Conservation (phyloP, 192 early-diverging fungal genomes). For the Podila clonocystis region DNA sequence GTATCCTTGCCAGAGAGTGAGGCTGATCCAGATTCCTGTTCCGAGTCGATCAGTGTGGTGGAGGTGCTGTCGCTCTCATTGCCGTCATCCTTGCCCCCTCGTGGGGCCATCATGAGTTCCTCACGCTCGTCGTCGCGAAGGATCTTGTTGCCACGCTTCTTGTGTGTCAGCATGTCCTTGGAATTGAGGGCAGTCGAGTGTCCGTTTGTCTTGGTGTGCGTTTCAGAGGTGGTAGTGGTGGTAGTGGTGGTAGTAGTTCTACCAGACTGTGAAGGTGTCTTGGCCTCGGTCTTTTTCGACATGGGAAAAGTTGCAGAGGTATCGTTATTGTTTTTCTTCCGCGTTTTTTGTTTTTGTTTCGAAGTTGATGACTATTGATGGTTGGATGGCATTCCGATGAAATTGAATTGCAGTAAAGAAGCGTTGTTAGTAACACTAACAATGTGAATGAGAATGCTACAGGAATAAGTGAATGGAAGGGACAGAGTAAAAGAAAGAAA, state of each 20-base stretch:
- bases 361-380: background rate
- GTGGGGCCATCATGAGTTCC: too few species aligned
- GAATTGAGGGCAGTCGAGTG: conserved; percentile 28
- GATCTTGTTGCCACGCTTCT: background rate
- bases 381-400: background rate
- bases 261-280: conserved; percentile 14
- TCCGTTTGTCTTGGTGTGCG: conserved; percentile 12
- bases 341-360: background rate
- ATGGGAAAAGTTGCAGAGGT: conserved; percentile 2
- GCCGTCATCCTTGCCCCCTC: background rate
- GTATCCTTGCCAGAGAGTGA: conserved; percentile 31
- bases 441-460: background rate
- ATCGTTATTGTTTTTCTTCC: background rate
- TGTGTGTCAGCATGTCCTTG: background rate
- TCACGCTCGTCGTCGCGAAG: background rate
- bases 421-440: background rate
- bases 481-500: background rate
- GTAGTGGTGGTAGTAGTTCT: conserved; percentile 6
- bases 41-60: background rate
- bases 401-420: background rate
- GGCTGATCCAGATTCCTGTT: background rate
- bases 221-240: conserved; percentile 5
- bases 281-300: conserved; percentile 44
- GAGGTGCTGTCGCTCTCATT: background rate
- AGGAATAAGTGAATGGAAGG: background rate